These are phyloP conservation scores for Blastomyces percursus DNA, from an alignment of 2,329 filamentous ascomycete species.

Conservation along the genomic window DNA sequence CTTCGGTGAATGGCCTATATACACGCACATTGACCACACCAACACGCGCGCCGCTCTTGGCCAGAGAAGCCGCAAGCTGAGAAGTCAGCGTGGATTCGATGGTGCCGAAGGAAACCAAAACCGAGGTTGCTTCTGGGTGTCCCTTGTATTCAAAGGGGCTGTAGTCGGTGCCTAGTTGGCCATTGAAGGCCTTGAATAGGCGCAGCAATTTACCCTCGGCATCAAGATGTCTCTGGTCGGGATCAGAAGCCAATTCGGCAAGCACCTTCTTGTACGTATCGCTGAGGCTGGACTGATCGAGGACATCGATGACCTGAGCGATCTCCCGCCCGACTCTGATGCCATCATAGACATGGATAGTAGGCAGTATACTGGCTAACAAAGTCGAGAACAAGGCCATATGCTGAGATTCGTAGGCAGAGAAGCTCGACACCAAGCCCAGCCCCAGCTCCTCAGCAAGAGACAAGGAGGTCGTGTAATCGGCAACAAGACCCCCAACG, in stretches of 20 bases:
- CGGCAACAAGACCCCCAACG: conserved; percentile 62
- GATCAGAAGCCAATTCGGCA: conserved; percentile 47
- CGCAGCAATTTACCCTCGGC: conserved; percentile 60
- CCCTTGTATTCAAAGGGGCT: conserved; percentile 89
- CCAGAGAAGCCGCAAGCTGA: conserved; percentile 64
- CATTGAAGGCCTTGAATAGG: conserved; percentile 66
- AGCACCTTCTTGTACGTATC: conserved; percentile 58
- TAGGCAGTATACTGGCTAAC: conserved; percentile 66
- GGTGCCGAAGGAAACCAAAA: conserved; percentile 87
- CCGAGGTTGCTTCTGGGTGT: conserved; percentile 64
- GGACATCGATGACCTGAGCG: conserved; percentile 67
- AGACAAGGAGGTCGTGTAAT: conserved; percentile 72
- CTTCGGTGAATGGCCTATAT: conserved; percentile 91
- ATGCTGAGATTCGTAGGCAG: conserved; percentile 86
- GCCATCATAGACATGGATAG: conserved; percentile 79
- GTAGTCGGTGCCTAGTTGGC: conserved; percentile 87
- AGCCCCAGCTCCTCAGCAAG: conserved; percentile 83
- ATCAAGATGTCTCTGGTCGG: conserved; percentile 59
- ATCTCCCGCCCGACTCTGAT: conserved; percentile 74
- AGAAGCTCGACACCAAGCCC: conserved; percentile 72
- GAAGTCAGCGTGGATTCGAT: conserved; percentile 77
- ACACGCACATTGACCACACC: conserved; percentile 86
- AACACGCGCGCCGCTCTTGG: conserved; percentile 62
- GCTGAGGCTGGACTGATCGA: conserved; percentile 60
- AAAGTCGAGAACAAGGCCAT: conserved; percentile 84